Conservation (phyloP, 1,284 basidiomycete genomes). For the Xerocomus subilludens region DNA sequence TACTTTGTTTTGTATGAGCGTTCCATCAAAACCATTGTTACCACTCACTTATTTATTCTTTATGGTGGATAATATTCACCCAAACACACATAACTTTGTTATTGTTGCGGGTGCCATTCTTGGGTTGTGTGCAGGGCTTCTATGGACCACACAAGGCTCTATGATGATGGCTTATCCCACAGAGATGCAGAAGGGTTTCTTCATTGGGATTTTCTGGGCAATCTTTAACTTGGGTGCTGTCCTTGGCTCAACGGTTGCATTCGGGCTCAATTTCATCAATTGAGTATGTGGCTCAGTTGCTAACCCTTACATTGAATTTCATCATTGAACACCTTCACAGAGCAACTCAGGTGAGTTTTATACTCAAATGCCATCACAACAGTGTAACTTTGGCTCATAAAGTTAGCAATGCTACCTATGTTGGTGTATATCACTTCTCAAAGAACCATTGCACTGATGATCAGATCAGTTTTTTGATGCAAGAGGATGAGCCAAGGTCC, state of each 20-base stretch:
- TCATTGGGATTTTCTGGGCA: conserved; percentile 81
- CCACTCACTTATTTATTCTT: conserved; percentile 9
- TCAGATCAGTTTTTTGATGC: conserved; percentile 79
- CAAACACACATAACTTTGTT: conserved; percentile 69
- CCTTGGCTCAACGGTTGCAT: conserved; percentile 73
- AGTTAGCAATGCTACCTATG: conserved; percentile 73
- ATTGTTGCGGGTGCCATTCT: conserved; percentile 83
- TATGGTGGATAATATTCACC: conserved; percentile 76
- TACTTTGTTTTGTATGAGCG: conserved; percentile 70
- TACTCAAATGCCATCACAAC: background rate
- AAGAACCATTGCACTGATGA: background rate
- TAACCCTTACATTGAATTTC: background rate
- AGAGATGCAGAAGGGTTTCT: conserved; percentile 79
- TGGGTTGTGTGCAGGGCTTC: conserved; percentile 82
- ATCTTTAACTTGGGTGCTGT: conserved; percentile 81
- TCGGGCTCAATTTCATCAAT: conserved; percentile 67
- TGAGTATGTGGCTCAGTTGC: conserved; percentile 49
- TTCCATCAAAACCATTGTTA: background rate
- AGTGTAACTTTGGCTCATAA: conserved; percentile 28
- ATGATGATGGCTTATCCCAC: conserved; percentile 88
- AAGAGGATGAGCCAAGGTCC: conserved; percentile 79
- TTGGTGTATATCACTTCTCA: conserved; percentile 49
- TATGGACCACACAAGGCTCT: conserved; percentile 89
- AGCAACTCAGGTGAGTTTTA: conserved; percentile 42
- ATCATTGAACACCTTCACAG: conserved; percentile 27